Evolutionary conservation across 768 basidiomycete species (phyloP).

Genomic region (Pleurotus citrinopileatus): DNA sequence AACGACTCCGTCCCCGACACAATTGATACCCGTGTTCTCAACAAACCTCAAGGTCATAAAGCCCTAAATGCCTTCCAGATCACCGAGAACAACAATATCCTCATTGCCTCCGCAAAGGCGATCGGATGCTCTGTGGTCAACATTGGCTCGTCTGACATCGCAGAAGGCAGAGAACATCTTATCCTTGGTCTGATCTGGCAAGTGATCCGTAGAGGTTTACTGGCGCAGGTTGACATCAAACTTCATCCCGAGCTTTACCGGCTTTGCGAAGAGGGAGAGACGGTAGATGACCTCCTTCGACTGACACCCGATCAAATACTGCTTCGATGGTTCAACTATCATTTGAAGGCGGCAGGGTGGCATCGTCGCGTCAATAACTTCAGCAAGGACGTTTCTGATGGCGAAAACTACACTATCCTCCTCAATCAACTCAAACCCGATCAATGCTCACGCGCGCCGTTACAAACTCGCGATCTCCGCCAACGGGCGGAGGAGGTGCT

Average conservation of each 20-base stretch:
- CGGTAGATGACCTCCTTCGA: constrained; percentile 90
- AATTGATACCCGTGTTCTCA: constrained; percentile 97
- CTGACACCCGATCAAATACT: constrained; percentile 97
- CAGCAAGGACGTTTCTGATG: constrained; percentile 94
- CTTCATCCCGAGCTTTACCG: constrained; percentile 96
- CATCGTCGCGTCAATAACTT: constrained; percentile 94
- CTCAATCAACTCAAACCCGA: constrained; percentile 95
- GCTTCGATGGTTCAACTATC: constrained; percentile 99
- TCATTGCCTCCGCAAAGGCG: constrained; percentile 96
- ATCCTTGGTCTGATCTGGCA: constrained; percentile 99
- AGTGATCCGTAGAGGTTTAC: constrained; percentile 89
- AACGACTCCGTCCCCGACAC: constrained; percentile 99
- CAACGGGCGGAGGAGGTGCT: constrained; percentile 91
- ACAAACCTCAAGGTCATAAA: constrained; percentile 79
- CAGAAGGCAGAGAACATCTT: constrained; percentile 92
- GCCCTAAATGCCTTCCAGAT: constrained; percentile 97
- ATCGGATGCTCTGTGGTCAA: constrained; percentile 99
- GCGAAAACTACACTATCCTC: constrained; percentile 96
- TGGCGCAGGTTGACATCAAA: constrained; percentile 97
- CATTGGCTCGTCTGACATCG: constrained; percentile 90
- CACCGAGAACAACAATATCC: constrained; percentile 99
- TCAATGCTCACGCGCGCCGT: constrained; percentile 85
- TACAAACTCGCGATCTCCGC: constrained; percentile 81
- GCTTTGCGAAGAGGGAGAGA: constrained; percentile 95
- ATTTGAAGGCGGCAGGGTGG: constrained; percentile 94